Conservation (phyloP, 768 basidiomycete species). For the Lactarius hengduanensis region DNA sequence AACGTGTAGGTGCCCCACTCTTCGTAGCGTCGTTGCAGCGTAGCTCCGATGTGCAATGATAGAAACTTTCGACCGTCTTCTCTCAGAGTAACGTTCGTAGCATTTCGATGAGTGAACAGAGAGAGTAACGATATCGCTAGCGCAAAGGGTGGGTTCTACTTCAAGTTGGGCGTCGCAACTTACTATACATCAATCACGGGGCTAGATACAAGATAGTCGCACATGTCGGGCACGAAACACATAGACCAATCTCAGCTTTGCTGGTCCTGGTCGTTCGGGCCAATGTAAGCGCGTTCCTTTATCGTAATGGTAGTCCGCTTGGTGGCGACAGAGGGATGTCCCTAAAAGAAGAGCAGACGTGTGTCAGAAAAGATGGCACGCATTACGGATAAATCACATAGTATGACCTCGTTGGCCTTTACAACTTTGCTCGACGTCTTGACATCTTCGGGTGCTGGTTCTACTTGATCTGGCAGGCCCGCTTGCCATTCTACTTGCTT, state of each 20-base stretch:
- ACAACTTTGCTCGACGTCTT: background rate
- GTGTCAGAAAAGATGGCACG: conserved; percentile 1
- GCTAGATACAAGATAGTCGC: background rate
- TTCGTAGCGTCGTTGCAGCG: too few species aligned
- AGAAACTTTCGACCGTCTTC: background rate
- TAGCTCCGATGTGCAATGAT: background rate
- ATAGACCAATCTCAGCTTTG: conserved; percentile 2
- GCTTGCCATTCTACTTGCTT: background rate
- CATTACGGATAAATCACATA: background rate
- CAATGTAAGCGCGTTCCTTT: background rate
- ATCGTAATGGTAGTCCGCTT: background rate
- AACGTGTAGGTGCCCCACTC: too few species aligned
- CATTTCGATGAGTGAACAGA: background rate
- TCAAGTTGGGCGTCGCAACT: background rate
- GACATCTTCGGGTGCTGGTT: background rate
- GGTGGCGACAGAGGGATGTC: background rate
- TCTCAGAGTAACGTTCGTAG: background rate
- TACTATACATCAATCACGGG: background rate
- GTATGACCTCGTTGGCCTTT: background rate
- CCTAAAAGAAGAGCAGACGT: background rate
- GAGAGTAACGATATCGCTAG: background rate
- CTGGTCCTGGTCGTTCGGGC: background rate
- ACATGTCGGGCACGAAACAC: background rate
- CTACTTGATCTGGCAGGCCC: too few species aligned
- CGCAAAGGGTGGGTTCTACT: background rate